Conservation (phyloP, 208 protist genomes). For the Leishmania guyanensis region DNA sequence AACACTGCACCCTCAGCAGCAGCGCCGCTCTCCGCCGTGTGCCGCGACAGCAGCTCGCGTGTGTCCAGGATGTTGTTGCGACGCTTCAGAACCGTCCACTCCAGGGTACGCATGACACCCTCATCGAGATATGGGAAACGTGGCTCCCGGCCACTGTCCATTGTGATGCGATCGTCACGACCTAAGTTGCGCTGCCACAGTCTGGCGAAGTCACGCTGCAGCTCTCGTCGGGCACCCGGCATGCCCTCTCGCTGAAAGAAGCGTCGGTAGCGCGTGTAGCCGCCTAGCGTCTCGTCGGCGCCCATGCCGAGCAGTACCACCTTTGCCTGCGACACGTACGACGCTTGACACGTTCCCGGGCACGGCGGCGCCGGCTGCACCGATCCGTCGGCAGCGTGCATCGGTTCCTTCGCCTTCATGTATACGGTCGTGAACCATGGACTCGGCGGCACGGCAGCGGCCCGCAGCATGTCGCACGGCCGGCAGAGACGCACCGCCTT, state of each 20-base stretch:
- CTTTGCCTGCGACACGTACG: conserved; percentile 64
- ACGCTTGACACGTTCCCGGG: conserved; percentile 25
- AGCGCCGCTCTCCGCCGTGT: neutral
- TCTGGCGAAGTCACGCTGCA: conserved; percentile 89
- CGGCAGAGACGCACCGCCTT: conserved; percentile 76
- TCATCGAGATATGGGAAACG: conserved; percentile 96
- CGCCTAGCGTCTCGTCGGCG: conserved; percentile 96
- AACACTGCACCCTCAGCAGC: neutral
- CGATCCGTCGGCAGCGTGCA: neutral
- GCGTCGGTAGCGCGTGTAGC: conserved; percentile 94
- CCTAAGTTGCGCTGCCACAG: conserved; percentile 96
- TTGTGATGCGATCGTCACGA: conserved; percentile 94
- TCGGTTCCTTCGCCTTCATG: conserved; percentile 31
- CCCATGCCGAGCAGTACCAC: conserved; percentile 95
- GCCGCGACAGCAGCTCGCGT: neutral
- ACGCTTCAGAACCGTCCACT: conserved; percentile 59
- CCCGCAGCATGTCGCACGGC: conserved; percentile 51
- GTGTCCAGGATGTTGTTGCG: conserved; percentile 35
- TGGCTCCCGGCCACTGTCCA: conserved; percentile 92
- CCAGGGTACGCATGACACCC: conserved; percentile 78
- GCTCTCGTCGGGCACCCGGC: conserved; percentile 69
- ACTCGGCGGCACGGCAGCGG: conserved; percentile 47
- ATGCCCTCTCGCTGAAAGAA: conserved; percentile 73
- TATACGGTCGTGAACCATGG: conserved; percentile 57
- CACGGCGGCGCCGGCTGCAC: conserved; percentile 24